Evolutionary conservation across 2,329 filamentous ascomycete genomes (phyloP), one percentile per base, ranked within the genome.

Genomic region (Penicillium sp.): DNA sequence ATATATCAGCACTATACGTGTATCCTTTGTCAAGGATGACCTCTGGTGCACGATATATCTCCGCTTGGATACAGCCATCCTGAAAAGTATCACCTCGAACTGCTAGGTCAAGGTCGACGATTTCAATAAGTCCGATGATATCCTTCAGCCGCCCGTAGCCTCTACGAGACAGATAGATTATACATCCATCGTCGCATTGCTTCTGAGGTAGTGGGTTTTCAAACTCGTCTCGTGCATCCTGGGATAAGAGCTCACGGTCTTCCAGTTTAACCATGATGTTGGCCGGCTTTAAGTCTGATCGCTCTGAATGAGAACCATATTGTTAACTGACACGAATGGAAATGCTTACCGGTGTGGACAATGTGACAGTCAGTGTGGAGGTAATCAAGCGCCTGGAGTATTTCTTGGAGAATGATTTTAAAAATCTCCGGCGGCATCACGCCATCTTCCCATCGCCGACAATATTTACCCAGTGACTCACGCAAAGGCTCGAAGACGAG

Each of bases 61-160:
- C 66, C 3, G 66, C 65, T 64, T 81, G 47, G 69, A 79, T 62
- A 66, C 72, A 53, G 59, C 74, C 59, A 70, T 76, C 53, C 58
- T 70, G 53, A 27, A 36, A 45, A 63, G 65, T 57, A 46, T 68
- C 58, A 25, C 66, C 68, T 28, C 42, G 60, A 25, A 66, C 64
- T 1, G 66, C 55, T 10, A 60, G 58, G 34, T 65, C 67, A 52
- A 70, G 69, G 46, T 72, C 66, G n/a, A 60, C 60, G 45, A 72
- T 64, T 46, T 61, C 57, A 48, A 62, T 53, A 7, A 62, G 46
- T 7, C 63, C 62, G 11, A 57, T 60, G 10, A 53, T 53, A 0
- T 53, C 56, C 18, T 55, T 49, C 1, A 53, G 55, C 3, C 53
- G 49, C 1, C 66, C 62, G 49, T 63, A 67, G 28, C 67, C 54